phyloP scores from a whole-genome alignment of 2,329 filamentous ascomycete species.

The Fusarium clavum region DNA sequence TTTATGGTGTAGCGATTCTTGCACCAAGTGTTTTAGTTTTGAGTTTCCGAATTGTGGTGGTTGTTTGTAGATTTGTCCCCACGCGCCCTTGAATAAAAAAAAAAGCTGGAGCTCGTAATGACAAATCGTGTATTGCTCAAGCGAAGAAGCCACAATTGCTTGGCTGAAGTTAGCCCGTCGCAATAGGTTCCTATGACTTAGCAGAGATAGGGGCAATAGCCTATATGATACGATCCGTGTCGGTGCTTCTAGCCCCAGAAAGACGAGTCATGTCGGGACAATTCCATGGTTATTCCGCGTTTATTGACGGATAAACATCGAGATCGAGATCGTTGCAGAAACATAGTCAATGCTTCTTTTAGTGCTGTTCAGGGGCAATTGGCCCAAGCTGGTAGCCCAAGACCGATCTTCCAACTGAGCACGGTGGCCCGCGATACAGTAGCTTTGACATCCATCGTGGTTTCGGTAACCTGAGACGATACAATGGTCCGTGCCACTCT shows the following conservation, averaged over 20 bases:
- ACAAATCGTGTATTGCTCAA: background rate
- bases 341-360: constrained; percentile 5
- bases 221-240: constrained; percentile 12
- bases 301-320: constrained; percentile 2
- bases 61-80: background rate
- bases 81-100: background rate
- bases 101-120: background rate
- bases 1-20: background rate
- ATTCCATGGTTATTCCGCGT: constrained; percentile 23
- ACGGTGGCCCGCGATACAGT: constrained; percentile 2
- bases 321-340: constrained; percentile 26
- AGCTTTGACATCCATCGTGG: constrained; percentile 4
- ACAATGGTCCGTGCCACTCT: constrained; percentile 36
- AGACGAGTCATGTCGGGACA: constrained; percentile 13
- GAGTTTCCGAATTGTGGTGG: background rate
- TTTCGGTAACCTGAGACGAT: constrained; percentile 18
- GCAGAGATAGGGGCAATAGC: background rate
- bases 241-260: background rate
- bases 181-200: background rate
- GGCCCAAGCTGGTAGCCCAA: constrained; percentile 17
- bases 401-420: constrained; percentile 9
- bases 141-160: background rate
- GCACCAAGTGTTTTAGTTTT: background rate
- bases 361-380: constrained; percentile 7
- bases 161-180: background rate